These are phyloP conservation scores for Pestalotiopsis sp. DNA, from an alignment of 2,329 filamentous ascomycete genomes.

Conservation along the genomic window DNA sequence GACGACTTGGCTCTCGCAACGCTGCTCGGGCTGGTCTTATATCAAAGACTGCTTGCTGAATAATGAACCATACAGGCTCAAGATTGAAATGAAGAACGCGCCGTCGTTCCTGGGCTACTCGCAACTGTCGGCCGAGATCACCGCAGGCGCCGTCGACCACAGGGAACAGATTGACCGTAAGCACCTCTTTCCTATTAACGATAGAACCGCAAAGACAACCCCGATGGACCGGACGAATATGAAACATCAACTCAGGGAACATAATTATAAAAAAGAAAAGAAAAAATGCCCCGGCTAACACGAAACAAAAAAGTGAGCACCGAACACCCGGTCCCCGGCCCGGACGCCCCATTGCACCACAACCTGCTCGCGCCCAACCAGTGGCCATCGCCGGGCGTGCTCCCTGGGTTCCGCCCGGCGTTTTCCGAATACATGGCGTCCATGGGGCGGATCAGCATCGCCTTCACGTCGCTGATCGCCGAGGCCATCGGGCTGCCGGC, in stretches of 20 bases:
- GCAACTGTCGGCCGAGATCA: slow-evolving; percentile 67
- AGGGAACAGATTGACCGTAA: slow-evolving; percentile 77
- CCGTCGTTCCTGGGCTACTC: slow-evolving; percentile 73
- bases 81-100: slow-evolving; percentile 74
- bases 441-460: slow-evolving; percentile 73
- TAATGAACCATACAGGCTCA: slow-evolving; percentile 43
- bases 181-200: neutral
- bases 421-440: slow-evolving; percentile 75
- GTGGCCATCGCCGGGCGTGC: slow-evolving; percentile 67
- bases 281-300: neutral
- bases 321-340: slow-evolving; percentile 66
- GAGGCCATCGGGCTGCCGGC: slow-evolving; percentile 76
- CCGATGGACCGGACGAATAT: too few relatives aligned
- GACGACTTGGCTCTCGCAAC: too few relatives aligned
- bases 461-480: slow-evolving; percentile 79
- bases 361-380: slow-evolving; percentile 79
- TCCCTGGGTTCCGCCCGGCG: slow-evolving; percentile 68
- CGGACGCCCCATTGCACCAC: slow-evolving; percentile 68
- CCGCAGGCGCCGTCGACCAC: slow-evolving; percentile 75
- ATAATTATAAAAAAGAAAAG: neutral
- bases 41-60: neutral
- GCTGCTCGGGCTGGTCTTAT: neutral
- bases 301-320: slow-evolving; percentile 58
- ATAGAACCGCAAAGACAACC: too few relatives aligned
- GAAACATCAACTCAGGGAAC: too few relatives aligned